Conservation (phyloP, 2,329 filamentous ascomycete genomes). For the Colletotrichum lupini region DNA sequence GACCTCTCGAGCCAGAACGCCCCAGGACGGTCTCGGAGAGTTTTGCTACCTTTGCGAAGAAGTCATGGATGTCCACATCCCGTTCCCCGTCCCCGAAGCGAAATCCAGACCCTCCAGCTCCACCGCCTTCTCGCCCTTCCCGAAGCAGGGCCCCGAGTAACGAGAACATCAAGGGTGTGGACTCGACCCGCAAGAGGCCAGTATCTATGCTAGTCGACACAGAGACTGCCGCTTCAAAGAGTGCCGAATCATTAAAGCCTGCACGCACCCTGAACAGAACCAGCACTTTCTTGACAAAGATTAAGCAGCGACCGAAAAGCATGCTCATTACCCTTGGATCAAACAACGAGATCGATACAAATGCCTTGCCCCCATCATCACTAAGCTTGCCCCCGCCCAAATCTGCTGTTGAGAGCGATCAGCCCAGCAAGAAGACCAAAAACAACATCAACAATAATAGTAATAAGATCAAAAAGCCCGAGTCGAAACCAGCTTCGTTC, state of each 20-base stretch:
- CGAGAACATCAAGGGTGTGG: slow-evolving; percentile 40
- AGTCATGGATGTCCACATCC: slow-evolving; percentile 63
- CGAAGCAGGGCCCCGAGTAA: slow-evolving; percentile 25
- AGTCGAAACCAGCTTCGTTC: slow-evolving; percentile 47
- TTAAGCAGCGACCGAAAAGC: slow-evolving; percentile 59
- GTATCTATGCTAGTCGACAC: slow-evolving; percentile 40
- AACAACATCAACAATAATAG: slow-evolving; percentile 4
- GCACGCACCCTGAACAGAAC: slow-evolving; percentile 55
- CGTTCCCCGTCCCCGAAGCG: slow-evolving; percentile 59
- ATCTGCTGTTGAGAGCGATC: slow-evolving; percentile 27
- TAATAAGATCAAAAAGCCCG: slow-evolving; percentile 1
- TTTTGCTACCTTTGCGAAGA: slow-evolving; percentile 61
- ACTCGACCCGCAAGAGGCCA: slow-evolving; percentile 45
- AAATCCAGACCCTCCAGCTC: slow-evolving; percentile 39
- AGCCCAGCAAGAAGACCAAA: slow-evolving; percentile 9
- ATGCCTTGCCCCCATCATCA: slow-evolving; percentile 55
- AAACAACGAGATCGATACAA: slow-evolving; percentile 52
- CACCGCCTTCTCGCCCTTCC: slow-evolving; percentile 37
- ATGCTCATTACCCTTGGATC: slow-evolving; percentile 53
- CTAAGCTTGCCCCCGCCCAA: slow-evolving; percentile 57
- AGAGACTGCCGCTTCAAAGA: slow-evolving; percentile 43
- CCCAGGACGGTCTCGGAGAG: slow-evolving; percentile 55
- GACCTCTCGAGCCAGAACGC: slow-evolving; percentile 45
- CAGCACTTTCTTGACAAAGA: slow-evolving; percentile 61
- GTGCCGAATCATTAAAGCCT: slow-evolving; percentile 50